Conservation (phyloP, 23 red algal species). For the Chondrus crispus region DNA sequence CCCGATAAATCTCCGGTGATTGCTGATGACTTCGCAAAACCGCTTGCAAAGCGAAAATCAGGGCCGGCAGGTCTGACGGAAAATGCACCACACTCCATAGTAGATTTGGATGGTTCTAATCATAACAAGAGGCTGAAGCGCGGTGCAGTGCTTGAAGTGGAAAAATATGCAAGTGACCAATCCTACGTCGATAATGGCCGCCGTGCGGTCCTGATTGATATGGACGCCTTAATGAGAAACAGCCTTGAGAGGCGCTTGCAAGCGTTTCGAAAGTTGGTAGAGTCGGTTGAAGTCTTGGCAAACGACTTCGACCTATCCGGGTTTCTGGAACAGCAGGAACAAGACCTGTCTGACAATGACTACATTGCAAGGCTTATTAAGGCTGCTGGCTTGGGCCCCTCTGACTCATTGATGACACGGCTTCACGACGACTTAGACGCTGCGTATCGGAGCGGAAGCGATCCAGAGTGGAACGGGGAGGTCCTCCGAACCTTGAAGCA, state of each 20-base stretch:
- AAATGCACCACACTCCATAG: background rate
- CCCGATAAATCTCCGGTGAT: background rate
- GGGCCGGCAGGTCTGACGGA: background rate
- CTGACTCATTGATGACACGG: background rate
- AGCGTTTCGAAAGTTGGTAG: background rate
- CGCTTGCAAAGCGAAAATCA: background rate
- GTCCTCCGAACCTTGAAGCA: background rate
- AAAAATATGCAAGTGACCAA: conserved; percentile 15
- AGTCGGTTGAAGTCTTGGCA: background rate
- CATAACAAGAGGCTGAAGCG: background rate
- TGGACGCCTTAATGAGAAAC: conserved; percentile 20
- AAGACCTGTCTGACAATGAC: conserved; percentile 34
- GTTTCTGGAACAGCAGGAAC: background rate
- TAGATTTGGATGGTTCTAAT: background rate
- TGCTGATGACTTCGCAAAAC: background rate
- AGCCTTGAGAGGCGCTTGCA: background rate
- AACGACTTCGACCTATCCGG: background rate
- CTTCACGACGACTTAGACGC: conserved; percentile 16
- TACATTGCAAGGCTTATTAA: background rate
- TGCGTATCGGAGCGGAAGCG: background rate
- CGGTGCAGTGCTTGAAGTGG: conserved; percentile 31
- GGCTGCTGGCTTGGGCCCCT: background rate
- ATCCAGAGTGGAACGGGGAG: background rate
- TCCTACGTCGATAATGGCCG: conserved; percentile 16
- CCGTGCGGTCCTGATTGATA: conserved; percentile 31